phyloP scores from a whole-genome alignment of 2,329 filamentous ascomycete genomes.

The Alternaria viburni region DNA sequence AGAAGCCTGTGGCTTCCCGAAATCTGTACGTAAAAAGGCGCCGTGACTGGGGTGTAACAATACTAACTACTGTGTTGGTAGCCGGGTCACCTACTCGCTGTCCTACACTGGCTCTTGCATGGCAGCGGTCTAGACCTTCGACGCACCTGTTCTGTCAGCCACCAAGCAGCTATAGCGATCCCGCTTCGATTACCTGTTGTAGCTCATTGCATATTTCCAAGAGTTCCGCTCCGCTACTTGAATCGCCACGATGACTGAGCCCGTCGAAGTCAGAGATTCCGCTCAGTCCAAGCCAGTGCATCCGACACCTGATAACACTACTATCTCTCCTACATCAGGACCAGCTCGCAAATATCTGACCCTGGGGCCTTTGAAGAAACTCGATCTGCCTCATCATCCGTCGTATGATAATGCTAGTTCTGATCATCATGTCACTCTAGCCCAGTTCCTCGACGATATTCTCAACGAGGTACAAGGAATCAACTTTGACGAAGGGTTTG shows the following conservation, averaged over 20 bases:
- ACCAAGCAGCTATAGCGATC: constrained; percentile 7
- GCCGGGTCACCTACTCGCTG: background rate
- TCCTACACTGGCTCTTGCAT: background rate
- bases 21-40: background rate
- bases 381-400: constrained; percentile 27
- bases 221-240: constrained; percentile 23
- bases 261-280: background rate
- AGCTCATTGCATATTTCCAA: constrained; percentile 9
- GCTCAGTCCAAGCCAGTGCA: constrained; percentile 8
- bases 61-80: background rate
- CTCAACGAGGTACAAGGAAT: constrained; percentile 24
- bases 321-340: too few species aligned
- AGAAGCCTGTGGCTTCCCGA: background rate
- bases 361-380: constrained; percentile 13
- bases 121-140: constrained; percentile 7
- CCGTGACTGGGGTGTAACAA: background rate
- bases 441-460: constrained; percentile 22
- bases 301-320: background rate
- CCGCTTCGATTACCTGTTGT: background rate
- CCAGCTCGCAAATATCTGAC: constrained; percentile 10
- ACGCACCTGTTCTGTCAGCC: background rate
- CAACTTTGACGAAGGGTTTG: constrained; percentile 24
- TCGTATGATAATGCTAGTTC: constrained; percentile 7
- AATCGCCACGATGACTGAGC: constrained; percentile 8
- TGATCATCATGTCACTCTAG: constrained; percentile 12